Evolutionary conservation across 192 early-diverging fungal species (phyloP).

Genomic region (Bifiguratus adelaidae): DNA sequence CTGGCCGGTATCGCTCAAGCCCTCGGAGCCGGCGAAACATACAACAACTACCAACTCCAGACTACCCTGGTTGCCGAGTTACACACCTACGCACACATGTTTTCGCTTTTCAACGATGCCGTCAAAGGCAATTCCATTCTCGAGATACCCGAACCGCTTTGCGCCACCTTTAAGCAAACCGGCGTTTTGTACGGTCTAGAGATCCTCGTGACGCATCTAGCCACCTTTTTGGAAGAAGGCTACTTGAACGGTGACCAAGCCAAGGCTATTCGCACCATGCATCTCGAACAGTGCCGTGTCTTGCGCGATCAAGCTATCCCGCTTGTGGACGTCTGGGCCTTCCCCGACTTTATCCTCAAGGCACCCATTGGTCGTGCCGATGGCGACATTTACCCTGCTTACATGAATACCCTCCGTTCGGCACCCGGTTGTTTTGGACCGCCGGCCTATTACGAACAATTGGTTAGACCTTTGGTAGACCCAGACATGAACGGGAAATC

Average conservation of each 20-base stretch:
- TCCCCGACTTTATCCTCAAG: slow-evolving; percentile 44
- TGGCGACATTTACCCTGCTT: slow-evolving; percentile 43
- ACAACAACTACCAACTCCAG: slow-evolving; percentile 14
- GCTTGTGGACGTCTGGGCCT: slow-evolving; percentile 39
- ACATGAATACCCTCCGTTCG: slow-evolving; percentile 18
- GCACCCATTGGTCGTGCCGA: slow-evolving; percentile 47
- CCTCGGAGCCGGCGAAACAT: not conserved
- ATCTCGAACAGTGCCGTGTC: slow-evolving; percentile 27
- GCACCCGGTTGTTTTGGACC: slow-evolving; percentile 23
- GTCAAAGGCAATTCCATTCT: no score
- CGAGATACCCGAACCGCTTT: not conserved
- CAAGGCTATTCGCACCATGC: slow-evolving; percentile 20
- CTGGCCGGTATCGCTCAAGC: slow-evolving; percentile 4
- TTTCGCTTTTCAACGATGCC: slow-evolving; percentile 7
- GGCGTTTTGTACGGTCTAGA: slow-evolving; percentile 30
- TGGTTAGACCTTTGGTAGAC: slow-evolving; percentile 28
- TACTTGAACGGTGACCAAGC: slow-evolving; percentile 32
- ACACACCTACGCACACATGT: slow-evolving; percentile 10
- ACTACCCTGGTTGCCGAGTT: slow-evolving; percentile 16
- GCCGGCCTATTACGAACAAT: slow-evolving; percentile 21
- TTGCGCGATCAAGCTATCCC: slow-evolving; percentile 37
- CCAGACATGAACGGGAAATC: slow-evolving; percentile 5
- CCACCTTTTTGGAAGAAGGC: slow-evolving; percentile 33
- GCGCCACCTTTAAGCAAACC: slow-evolving; percentile 4
- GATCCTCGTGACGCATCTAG: slow-evolving; percentile 23